Evolutionary conservation across 345 rosid genomes (phyloP), one percentile per base, ranked within the genome.

Genomic region (Orychophragmus violaceus): DNA sequence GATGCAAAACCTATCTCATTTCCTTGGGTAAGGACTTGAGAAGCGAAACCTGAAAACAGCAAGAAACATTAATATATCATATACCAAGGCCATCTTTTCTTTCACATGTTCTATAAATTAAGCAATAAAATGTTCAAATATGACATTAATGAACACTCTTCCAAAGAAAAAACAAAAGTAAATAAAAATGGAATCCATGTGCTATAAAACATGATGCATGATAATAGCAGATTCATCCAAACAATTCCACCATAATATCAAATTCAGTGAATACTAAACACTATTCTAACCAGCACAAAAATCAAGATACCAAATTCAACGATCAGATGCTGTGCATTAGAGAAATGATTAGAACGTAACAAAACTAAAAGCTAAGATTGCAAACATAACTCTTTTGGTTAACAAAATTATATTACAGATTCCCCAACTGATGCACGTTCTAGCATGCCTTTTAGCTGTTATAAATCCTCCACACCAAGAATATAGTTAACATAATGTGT

Each of bases 1-100:
- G 79, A 39, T 13, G 18, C 45, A 61, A 64, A 64, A 9, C 70
- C 76, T 48, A 72, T 22, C 65, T 64, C 76, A 28, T 64, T 64
- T 41, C 76, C 76, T 37, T 57, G 70, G 6, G 59, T 1, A 19
- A 72, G 5, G 27, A 57, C 70, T 64, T 64, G 76, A 11, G 76
- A 72, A 5, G 76, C 29, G 17, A 72, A 72, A 48, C 70, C 76
- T 72, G 64, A 16, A 6, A 55, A 13, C 1, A 46, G 14, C 27
- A 64, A 6, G 62, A 49, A 36, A 53, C 62, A 70, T 41, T 10
- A 23, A 42, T 14, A 21, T 11, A 62, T 0, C 3, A 49, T 21
- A 12, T 18, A 29, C n/a, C 55, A 59, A 68, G 5, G 16, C 27
- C 48, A 57, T 2, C 8, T 14, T 5, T 11, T 22, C 37, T 18